Evolutionary conservation across 768 basidiomycete species (phyloP), one percentile per base, ranked within the genome.

Genomic region (Phlegmacium glaucopus): DNA sequence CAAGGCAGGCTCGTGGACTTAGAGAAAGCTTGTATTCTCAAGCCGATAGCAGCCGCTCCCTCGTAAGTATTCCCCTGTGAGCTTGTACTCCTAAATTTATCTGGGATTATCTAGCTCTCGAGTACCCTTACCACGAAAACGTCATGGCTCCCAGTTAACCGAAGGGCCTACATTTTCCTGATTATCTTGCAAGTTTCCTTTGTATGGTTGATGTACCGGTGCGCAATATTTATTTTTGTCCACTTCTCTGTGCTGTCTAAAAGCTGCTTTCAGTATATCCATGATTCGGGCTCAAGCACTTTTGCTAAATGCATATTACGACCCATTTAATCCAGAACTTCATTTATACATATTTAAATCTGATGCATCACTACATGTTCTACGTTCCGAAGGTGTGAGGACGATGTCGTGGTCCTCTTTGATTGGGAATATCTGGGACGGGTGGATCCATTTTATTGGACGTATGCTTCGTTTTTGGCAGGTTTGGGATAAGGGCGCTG

Each of bases 291-390:
- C 84, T 38, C 72, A 63, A 57, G 70, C 77, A 17, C 67, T 80
- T 26, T 90, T 87, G 64, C 71, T 88, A 56, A 85, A 82, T 50
- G 83, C 78, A 49, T 90, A 88, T 55, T 88, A 85, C 57, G 87
- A 91, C 60, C 83, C 88, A 47, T 80, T 87, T 66, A 79, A 86
- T 60, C 82, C 85, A 12, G 83, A 88, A 57, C 73, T 88, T 44
- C 77, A 86, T 60, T 64, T 83, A 37, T 77, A 72, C 66, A 61
- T 62, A 47, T 70, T 65, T 47, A 72, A 70, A 54, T 73, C 72
- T 27, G 68, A 75, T 63, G 65, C 67, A 49, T 60, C 61, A 44
- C 69, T 60, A 50, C 66, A 59, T 56, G 62, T 66, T 57, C 61
- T 57, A 52, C 62, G 59, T 59, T 67, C 68, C 36, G 61, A 61